Conservation (phyloP, 2,329 filamentous ascomycete genomes). For the Fusarium sp. region DNA sequence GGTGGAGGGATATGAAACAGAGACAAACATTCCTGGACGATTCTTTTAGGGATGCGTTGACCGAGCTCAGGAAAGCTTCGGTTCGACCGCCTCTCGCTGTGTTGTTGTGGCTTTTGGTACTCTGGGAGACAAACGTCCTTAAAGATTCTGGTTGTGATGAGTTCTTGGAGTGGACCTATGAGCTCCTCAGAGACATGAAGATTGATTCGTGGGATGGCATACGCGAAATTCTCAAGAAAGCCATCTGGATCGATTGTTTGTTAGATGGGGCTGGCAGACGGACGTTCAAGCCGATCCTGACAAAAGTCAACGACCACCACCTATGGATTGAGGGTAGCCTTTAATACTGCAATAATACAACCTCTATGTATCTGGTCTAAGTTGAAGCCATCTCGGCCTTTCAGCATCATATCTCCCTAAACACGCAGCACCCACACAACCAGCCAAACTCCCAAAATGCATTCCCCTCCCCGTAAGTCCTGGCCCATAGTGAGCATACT, state of each 20-base stretch:
- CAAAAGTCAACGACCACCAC: fast-evolving
- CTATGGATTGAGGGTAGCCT: neutral
- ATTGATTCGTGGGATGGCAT: conserved; percentile 24
- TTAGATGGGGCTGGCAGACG: conserved; percentile 2
- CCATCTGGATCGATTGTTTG: conserved; percentile 37
- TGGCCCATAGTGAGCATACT: conserved; percentile 38
- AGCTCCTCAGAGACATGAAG: neutral
- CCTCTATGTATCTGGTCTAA: neutral
- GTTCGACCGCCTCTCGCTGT: neutral
- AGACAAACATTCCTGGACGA: conserved; percentile 21
- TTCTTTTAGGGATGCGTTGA: neutral
- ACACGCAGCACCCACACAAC: conserved; percentile 45
- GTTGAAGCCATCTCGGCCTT: conserved; percentile 16
- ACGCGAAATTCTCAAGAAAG: conserved; percentile 9
- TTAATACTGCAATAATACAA: neutral
- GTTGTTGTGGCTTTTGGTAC: conserved; percentile 28
- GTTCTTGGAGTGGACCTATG: neutral
- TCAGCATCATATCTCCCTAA: conserved; percentile 3
- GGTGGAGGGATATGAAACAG: conserved; percentile 36
- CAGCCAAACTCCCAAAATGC: conserved; percentile 44
- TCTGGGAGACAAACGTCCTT: conserved; percentile 1
- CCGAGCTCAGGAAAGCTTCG: neutral
- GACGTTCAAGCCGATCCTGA: neutral
- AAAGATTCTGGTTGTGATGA: fast-evolving
- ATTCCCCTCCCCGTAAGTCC: conserved; percentile 36